Percentiles rank a stretch among this genome's conserved stretches.
These are phyloP conservation scores for Striga asiatica DNA, from an alignment of 257 asterid species.

Conservation along the genomic window DNA sequence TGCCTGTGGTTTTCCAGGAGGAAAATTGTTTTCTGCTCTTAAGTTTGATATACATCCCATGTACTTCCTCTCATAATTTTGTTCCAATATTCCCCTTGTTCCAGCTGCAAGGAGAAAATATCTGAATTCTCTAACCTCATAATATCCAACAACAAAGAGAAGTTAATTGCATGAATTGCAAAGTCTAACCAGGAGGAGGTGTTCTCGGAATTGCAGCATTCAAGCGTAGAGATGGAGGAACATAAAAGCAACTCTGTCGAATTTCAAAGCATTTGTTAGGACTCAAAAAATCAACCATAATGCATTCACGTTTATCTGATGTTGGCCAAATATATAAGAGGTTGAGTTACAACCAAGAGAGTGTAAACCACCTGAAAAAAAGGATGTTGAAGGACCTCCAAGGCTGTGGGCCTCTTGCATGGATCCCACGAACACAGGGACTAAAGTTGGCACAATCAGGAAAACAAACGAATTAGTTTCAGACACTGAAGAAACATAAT, in stretches of 20 bases:
- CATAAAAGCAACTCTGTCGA: conserved; percentile 65
- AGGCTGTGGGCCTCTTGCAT: conserved; percentile 73
- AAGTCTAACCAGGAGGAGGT: conserved; percentile 62
- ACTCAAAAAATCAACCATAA: background rate
- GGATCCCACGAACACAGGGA: conserved; percentile 96
- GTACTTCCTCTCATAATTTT: conserved; percentile 32
- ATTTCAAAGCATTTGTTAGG: conserved; percentile 4
- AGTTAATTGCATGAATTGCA: background rate
- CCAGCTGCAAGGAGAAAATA: conserved; percentile 34
- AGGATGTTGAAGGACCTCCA: conserved; percentile 86
- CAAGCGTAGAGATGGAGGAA: conserved; percentile 77
- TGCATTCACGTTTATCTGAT: background rate
- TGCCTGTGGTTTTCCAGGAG: conserved; percentile 38
- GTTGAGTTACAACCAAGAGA: background rate
- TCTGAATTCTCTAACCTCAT: background rate
- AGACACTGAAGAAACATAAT: background rate
- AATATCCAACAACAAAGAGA: background rate
- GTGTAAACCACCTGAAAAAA: conserved; percentile 61
- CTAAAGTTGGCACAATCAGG: conserved; percentile 28
- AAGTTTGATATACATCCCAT: conserved; percentile 30
- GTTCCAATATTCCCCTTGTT: conserved; percentile 34
- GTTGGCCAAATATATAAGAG: background rate
- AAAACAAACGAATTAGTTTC: conserved; percentile 9
- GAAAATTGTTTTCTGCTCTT: conserved; percentile 34
- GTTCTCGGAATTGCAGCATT: conserved; percentile 51